Evolutionary conservation across 192 early-diverging fungal genomes (phyloP).

Genomic region (Spinellus fusiger): DNA sequence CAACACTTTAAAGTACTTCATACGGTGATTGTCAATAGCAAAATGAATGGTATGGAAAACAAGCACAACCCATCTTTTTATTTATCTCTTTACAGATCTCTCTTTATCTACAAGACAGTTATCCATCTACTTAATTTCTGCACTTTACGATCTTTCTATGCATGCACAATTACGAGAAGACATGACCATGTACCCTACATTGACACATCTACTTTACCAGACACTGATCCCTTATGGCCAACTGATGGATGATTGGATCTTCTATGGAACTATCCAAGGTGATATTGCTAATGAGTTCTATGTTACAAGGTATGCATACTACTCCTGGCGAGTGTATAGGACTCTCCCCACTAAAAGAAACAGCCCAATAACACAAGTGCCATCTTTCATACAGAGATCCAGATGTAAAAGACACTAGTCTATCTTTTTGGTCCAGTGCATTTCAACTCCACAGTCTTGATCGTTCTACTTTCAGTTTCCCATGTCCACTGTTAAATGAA

Average conservation of each 20-base stretch:
- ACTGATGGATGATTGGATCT: conserved; percentile 38
- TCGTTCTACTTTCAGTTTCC: not conserved
- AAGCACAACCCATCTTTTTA: not conserved
- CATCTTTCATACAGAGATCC: not conserved
- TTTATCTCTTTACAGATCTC: not conserved
- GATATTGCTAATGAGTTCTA: conserved; percentile 33
- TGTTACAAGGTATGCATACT: conserved; percentile 18
- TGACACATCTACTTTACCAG: conserved; percentile 6
- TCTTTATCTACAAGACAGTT: not conserved
- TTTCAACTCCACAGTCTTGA: conserved; percentile 11
- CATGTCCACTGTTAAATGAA: conserved; percentile 8
- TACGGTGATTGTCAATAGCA: not conserved
- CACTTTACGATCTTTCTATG: conserved; percentile 4
- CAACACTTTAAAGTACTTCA: conserved; percentile 4
- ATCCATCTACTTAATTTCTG: conserved; percentile 3
- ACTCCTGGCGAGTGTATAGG: no score
- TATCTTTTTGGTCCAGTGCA: conserved; percentile 26
- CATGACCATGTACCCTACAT: not conserved
- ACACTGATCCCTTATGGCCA: conserved; percentile 20
- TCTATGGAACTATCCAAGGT: conserved; percentile 19
- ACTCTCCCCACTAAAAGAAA: not conserved
- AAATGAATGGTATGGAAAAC: not conserved
- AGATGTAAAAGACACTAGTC: conserved; percentile 4
- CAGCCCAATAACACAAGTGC: not conserved
- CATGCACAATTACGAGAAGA: conserved; percentile 3